A percentile compares a stretch with the other conserved stretches of the same genome.
These are phyloP conservation scores for Pythium aristosporum DNA, from an alignment of 352 stramenopile genomes.

Conservation along the genomic window DNA sequence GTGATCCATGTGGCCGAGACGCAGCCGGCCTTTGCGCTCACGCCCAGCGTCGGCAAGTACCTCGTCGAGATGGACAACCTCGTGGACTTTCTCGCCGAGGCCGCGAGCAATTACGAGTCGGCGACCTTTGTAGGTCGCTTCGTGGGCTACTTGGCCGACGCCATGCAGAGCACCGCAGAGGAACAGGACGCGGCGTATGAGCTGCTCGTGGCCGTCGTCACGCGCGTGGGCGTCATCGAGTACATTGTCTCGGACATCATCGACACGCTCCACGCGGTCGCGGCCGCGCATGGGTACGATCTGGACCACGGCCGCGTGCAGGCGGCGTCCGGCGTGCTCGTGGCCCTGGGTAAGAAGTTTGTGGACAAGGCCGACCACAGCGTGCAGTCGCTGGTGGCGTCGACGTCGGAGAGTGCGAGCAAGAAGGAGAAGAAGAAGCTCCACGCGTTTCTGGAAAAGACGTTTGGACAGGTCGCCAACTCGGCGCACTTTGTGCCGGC, in stretches of 20 bases:
- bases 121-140: constrained; percentile 68
- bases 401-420: constrained; percentile 15
- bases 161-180: constrained; percentile 14
- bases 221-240: constrained; percentile 43
- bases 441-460: constrained; percentile 60
- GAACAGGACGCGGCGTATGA: constrained; percentile 39
- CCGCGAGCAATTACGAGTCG: constrained; percentile 68
- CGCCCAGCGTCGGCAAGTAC: constrained; percentile 56
- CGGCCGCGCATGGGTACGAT: constrained; percentile 40
- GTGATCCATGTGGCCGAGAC: constrained; percentile 75
- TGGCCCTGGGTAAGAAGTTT: constrained; percentile 62
- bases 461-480: constrained; percentile 71
- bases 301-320: constrained; percentile 38
- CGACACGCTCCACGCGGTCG: constrained; percentile 42
- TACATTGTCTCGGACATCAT: constrained; percentile 56
- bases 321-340: constrained; percentile 43
- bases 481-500: constrained; percentile 77
- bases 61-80: constrained; percentile 66
- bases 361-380: constrained; percentile 49
- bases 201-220: constrained; percentile 43
- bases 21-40: constrained; percentile 65
- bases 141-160: constrained; percentile 42
- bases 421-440: constrained; percentile 55
- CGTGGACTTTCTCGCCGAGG: constrained; percentile 61
- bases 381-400: constrained; percentile 17